Conservation (phyloP, 2,329 filamentous ascomycete genomes). For the Fusarium zealandicum region DNA sequence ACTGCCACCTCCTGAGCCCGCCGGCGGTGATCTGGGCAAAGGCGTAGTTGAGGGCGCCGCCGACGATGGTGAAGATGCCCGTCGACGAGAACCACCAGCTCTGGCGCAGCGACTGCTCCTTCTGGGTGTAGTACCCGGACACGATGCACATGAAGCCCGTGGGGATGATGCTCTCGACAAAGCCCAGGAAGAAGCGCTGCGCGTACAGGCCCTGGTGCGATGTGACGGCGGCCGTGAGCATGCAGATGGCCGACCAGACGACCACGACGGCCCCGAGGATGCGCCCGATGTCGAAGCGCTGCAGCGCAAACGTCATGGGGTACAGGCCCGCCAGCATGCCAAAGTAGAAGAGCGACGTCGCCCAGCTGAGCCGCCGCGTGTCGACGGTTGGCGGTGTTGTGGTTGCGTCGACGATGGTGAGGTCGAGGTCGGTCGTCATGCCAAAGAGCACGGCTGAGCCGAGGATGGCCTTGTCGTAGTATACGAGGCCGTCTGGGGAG, state of each 20-base stretch:
- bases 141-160: constrained; percentile 72
- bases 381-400: constrained; percentile 63
- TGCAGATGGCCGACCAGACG: constrained; percentile 71
- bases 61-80: constrained; percentile 68
- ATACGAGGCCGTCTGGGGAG: constrained; percentile 53
- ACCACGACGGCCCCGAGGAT: constrained; percentile 70
- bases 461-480: constrained; percentile 70
- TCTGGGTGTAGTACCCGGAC: constrained; percentile 68
- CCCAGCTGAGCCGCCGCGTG: constrained; percentile 76
- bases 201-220: constrained; percentile 68
- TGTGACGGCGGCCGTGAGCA: constrained; percentile 72
- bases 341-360: constrained; percentile 81
- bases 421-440: constrained; percentile 72
- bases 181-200: constrained; percentile 70
- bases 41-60: constrained; percentile 70
- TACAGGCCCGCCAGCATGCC: constrained; percentile 79
- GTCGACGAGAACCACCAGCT: constrained; percentile 71
- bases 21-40: constrained; percentile 68
- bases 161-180: constrained; percentile 70
- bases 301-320: constrained; percentile 74
- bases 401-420: constrained; percentile 58
- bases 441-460: constrained; percentile 77
- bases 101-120: constrained; percentile 69
- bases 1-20: constrained; percentile 69
- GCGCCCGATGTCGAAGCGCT: constrained; percentile 70